Conservation (phyloP, 2,329 filamentous ascomycete species). For the Tolypocladium paradoxum region DNA sequence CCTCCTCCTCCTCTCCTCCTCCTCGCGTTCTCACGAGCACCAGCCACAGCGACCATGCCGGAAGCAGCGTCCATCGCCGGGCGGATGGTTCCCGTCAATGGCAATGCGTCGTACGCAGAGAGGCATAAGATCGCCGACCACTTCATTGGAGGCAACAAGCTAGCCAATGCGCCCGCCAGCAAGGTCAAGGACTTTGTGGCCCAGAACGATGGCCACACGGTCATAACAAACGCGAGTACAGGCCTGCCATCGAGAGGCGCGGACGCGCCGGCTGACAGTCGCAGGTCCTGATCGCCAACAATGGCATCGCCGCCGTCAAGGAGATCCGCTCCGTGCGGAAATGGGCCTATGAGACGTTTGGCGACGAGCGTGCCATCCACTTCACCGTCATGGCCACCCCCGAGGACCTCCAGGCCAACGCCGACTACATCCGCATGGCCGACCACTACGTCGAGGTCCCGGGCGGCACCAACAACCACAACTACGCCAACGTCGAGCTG, state of each 20-base stretch:
- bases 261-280: not conserved
- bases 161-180: slow-evolving; percentile 71
- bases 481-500: slow-evolving; percentile 98
- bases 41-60: slow-evolving; percentile 28
- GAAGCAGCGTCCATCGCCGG: slow-evolving; percentile 34
- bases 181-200: slow-evolving; percentile 95
- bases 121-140: slow-evolving; percentile 78
- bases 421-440: slow-evolving; percentile 98
- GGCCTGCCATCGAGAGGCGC: not conserved
- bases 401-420: slow-evolving; percentile 93
- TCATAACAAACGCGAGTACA: slow-evolving; percentile 83
- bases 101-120: slow-evolving; percentile 60
- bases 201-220: slow-evolving; percentile 82
- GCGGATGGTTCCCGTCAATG: slow-evolving; percentile 43
- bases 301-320: slow-evolving; percentile 98
- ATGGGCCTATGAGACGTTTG: slow-evolving; percentile 99
- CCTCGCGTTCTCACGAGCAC: not conserved
- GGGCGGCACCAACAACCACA: slow-evolving; percentile 99
- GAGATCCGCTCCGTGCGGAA: slow-evolving; percentile 98
- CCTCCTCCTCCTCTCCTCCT: not conserved
- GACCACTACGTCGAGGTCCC: slow-evolving; percentile 99
- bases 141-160: slow-evolving; percentile 90
- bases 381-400: slow-evolving; percentile 99
- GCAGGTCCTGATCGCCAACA: slow-evolving; percentile 97
- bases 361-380: slow-evolving; percentile 94